These are phyloP conservation scores for Mortierella sp. DNA, from an alignment of 371 early-diverging fungal genomes.

Conservation along the genomic window DNA sequence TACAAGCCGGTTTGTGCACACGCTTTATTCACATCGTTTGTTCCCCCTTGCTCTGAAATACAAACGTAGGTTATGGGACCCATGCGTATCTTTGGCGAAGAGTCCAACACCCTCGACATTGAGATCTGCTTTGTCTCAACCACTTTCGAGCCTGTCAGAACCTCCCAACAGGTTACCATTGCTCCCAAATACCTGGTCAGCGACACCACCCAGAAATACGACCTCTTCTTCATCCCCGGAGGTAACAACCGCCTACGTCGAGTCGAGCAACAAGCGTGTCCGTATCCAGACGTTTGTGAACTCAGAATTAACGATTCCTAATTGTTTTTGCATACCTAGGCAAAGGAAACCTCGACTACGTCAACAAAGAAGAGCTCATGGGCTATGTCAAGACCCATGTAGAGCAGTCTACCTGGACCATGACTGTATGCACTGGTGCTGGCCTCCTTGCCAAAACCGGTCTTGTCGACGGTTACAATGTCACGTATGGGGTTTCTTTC, in stretches of 20 bases:
- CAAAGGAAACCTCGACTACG: slow-evolving; percentile 16
- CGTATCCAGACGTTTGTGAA: neutral
- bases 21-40: neutral
- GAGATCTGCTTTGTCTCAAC: slow-evolving; percentile 33
- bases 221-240: slow-evolving; percentile 37
- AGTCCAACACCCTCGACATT: slow-evolving; percentile 27
- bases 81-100: slow-evolving; percentile 55
- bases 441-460: slow-evolving; percentile 61
- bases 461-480: slow-evolving; percentile 56
- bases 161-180: slow-evolving; percentile 40
- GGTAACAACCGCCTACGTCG: slow-evolving; percentile 2
- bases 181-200: slow-evolving; percentile 21
- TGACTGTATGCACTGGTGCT: slow-evolving; percentile 65
- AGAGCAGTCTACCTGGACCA: slow-evolving; percentile 39
- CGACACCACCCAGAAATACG: slow-evolving; percentile 21
- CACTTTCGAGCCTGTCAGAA: slow-evolving; percentile 22
- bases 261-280: too few species aligned
- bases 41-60: neutral
- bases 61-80: slow-evolving; percentile 48
- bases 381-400: slow-evolving; percentile 24
- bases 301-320: neutral
- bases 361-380: slow-evolving; percentile 5
- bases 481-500: slow-evolving; percentile 40
- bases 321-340: slow-evolving; percentile 12
- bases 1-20: neutral